Evolutionary conservation across 768 basidiomycete genomes (phyloP), one percentile per base, ranked within the genome.

Genomic region (Trametes maxima): DNA sequence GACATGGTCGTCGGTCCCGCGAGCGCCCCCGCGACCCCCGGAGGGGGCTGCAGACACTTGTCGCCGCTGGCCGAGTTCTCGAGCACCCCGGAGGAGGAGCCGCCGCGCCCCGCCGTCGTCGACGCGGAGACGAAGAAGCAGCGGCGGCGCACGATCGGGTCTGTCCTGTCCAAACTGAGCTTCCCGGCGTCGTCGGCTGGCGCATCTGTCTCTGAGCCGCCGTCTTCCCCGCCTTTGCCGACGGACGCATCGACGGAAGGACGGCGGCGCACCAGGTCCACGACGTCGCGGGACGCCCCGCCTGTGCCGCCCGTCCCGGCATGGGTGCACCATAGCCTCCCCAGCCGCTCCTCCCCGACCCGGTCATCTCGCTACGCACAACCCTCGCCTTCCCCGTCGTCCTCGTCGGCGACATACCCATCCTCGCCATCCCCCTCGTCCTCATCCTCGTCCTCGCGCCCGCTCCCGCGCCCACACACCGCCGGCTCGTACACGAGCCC

Each of bases 231-330:
- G n/a, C n/a, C 24, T 6, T 39, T 28, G 33, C 28, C 28, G 4
- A 33, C 28, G 28, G 28, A 8, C 4, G 28, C 8, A 33, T 8
- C 3, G 28, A 33, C 8, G 28, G 28, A 33, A 33, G 19, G 12
- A n/a, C 57, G 57, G 35, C n/a, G 46, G 24, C 62, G 62, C 12
- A 50, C 62, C 8, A 59, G 55, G 48, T 59, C 57, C 21, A 49
- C 53, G 35, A 25, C 40, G 4, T 44, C 57, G 35, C 47, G 57
- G 14, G 28, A 53, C 3, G 49, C 48, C 6, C 39, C 63, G 14
- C 54, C 63, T 2, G 63, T 64, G 11, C 63, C 63, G 3, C 54
- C 58, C 8, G 42, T 64, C 19, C 59, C 63, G 1, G 35, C 58
- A 22, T 57, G 59, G 63, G 54, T 43, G 17, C 49, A 60, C 14